Base-by-base conservation (phyloP, 73 alveolate genomes). In the Paramecium sexaurelia region DNA sequence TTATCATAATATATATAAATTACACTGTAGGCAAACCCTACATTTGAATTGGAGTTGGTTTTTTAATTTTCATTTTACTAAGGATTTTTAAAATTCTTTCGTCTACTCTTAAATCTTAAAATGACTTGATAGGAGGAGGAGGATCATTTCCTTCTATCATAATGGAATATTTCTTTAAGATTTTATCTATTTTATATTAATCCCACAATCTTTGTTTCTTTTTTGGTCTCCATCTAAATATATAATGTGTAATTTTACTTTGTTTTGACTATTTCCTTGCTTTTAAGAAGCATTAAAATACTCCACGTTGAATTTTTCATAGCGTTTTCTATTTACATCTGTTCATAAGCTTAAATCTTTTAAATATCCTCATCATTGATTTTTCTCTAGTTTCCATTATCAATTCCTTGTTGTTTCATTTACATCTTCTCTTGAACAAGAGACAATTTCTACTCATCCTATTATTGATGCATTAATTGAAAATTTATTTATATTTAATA, bases 21-120 rank as follows among this genome's bases (percentile, higher is more conserved):
- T 86, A 86, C 93, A 51, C 92, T n/a, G 92, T 55, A 13, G 96
- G 96, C 10, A 92, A 47, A 19, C 94, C 96, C 11, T 86, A 67
- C 94, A 85, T 92, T 67, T 92, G 73, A 15, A 92, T 55, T 7
- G 96, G 83, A 9, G 94, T 85, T 36, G 96, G 96, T 32, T 92
- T 85, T 45, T 61, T 92, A n/a, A 92, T 87, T 45, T 92, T 85
- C 92, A 68, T 73, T 83, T 75, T 82, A 29, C 82, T 68, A 7
- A 92, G 75, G 26, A 75, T 55, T 37, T 73, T 82, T 8, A 91
- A 37, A 20, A 92, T 83, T 39, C 68, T 92, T 20, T 85, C 37
- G 20, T 92, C 94, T 7, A 92, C 41, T 15, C 94, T 32, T 61
- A 92, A 35, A 27, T 78, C 90, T 86, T 86, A 27, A 27, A 92